phyloP scores from a whole-genome alignment of 129 eudicot genomes.

The Silybum marianum region DNA sequence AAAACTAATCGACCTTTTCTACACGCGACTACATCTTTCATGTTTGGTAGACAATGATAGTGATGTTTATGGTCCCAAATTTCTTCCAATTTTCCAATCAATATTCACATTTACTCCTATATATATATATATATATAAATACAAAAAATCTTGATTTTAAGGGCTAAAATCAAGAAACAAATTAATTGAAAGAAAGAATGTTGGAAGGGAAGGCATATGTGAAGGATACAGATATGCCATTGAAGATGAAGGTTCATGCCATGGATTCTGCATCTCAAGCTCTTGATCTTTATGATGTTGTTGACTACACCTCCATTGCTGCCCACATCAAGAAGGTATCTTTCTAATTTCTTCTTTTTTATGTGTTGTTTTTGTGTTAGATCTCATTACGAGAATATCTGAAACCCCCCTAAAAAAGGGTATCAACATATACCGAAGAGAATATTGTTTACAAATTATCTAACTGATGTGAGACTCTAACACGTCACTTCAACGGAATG shows the following conservation, averaged over 20 bases:
- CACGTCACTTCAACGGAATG: neutral
- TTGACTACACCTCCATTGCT: conserved; percentile 47
- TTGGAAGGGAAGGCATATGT: conserved; percentile 48
- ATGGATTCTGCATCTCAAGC: conserved; percentile 61
- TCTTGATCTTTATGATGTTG: conserved; percentile 59
- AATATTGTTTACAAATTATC: neutral
- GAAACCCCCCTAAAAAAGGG: neutral
- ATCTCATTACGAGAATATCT: neutral
- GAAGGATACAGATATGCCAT: conserved; percentile 58
- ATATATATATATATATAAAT: too few relatives aligned
- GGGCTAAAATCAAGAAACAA: conserved; percentile 24
- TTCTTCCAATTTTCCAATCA: conserved; percentile 18
- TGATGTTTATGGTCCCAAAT: conserved; percentile 35
- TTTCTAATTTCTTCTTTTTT: neutral
- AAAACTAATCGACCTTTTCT: conserved; percentile 14
- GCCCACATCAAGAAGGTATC: conserved; percentile 60
- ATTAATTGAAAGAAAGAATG: conserved; percentile 25
- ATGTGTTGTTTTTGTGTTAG: neutral
- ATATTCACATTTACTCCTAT: conserved; percentile 6
- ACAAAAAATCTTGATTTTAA: conserved; percentile 26
- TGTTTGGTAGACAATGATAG: conserved; percentile 27
- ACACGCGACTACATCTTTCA: conserved; percentile 28
- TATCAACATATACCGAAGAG: neutral
- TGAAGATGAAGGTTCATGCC: conserved; percentile 58
- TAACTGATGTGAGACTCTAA: neutral